Evolutionary conservation across 257 asterid genomes (phyloP).

Genomic region (Phtheirospermum japonicum): DNA sequence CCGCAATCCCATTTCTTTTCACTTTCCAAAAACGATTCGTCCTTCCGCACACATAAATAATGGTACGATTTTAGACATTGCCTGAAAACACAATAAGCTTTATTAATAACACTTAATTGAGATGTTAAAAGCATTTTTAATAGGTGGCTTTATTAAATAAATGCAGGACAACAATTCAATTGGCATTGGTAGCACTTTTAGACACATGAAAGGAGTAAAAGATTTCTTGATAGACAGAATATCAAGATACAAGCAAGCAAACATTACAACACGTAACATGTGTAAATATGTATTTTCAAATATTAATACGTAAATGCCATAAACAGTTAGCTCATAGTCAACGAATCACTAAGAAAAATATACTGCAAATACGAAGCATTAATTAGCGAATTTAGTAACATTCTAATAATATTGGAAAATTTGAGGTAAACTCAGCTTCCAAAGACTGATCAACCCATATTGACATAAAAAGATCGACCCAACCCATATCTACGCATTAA

Average conservation of each 20-base stretch:
- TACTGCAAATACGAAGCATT: background rate
- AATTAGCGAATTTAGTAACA: too few relatives aligned
- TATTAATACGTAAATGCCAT: background rate
- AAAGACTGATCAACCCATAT: background rate
- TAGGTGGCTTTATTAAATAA: too few relatives aligned
- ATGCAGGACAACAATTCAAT: too few relatives aligned
- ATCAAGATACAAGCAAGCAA: background rate
- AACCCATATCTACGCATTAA: too few relatives aligned
- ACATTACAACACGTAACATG: background rate
- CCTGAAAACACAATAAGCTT: slow-evolving; percentile 41
- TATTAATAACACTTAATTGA: background rate
- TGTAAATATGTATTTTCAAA: slow-evolving; percentile 3
- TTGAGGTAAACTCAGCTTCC: background rate
- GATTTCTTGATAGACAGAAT: too few relatives aligned
- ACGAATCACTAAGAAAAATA: slow-evolving; percentile 7
- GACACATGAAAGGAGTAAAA: too few relatives aligned
- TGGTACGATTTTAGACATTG: slow-evolving; percentile 76
- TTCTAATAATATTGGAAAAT: too few relatives aligned
- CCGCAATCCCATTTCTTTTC: slow-evolving; percentile 53
- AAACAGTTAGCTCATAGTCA: slow-evolving; percentile 5
- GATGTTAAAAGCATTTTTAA: too few relatives aligned
- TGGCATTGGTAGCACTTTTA: too few relatives aligned
- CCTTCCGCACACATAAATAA: slow-evolving; percentile 54
- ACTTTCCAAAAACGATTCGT: slow-evolving; percentile 41
- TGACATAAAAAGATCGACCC: too few relatives aligned